A percentile compares a stretch with the other conserved stretches of the same genome.
Evolutionary conservation across 495 filamentous ascomycete species (phyloP).

Genomic region (Evernia prunastri): DNA sequence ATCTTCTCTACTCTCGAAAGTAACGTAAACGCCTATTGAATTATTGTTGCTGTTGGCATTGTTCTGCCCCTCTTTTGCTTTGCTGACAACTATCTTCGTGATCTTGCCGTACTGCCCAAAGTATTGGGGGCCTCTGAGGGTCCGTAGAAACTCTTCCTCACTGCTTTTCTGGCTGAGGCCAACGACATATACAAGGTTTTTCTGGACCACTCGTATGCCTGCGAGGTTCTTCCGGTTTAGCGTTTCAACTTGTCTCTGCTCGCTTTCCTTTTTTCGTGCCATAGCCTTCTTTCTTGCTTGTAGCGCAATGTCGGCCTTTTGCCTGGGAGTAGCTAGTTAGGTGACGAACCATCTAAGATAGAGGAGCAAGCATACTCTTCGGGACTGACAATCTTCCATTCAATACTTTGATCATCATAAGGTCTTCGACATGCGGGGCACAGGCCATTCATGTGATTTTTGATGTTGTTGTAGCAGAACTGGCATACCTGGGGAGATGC

Average conservation of each 20-base stretch:
- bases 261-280: constrained; percentile 85
- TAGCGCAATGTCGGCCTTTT: constrained; percentile 80
- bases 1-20: constrained; percentile 81
- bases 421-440: constrained; percentile 93
- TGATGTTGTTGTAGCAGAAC: constrained; percentile 99
- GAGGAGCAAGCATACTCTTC: constrained; percentile 66
- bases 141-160: constrained; percentile 84
- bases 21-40: constrained; percentile 94
- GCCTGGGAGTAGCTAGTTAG: constrained; percentile 35
- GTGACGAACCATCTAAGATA: not conserved
- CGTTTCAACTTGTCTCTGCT: constrained; percentile 91
- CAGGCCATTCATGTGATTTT: constrained; percentile 86
- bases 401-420: constrained; percentile 93
- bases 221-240: constrained; percentile 91
- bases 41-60: constrained; percentile 65
- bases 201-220: constrained; percentile 91
- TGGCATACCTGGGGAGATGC: constrained; percentile 71
- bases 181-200: constrained; percentile 97
- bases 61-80: constrained; percentile 69
- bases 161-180: constrained; percentile 84
- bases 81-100: constrained; percentile 97
- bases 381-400: constrained; percentile 85
- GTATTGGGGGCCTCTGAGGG: constrained; percentile 79
- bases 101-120: constrained; percentile 99
- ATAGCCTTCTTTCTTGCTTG: constrained; percentile 89